Percentiles rank a stretch among this genome's conserved stretches.
These are phyloP conservation scores for Podospora tetraspora DNA, from an alignment of 495 filamentous ascomycete species.

Conservation along the genomic window DNA sequence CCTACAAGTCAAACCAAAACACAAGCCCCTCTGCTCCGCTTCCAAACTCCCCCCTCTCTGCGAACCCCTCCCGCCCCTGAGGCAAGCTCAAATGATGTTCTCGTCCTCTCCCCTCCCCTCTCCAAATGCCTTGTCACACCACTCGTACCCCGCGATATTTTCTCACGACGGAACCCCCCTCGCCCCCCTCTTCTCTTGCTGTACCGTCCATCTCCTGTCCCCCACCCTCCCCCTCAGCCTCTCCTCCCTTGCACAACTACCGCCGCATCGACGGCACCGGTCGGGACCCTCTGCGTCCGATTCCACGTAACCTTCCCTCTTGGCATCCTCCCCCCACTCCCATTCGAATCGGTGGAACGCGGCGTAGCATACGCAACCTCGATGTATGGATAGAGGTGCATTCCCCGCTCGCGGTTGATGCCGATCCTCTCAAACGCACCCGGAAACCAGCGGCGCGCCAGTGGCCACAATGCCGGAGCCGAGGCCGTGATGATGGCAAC, in stretches of 20 bases:
- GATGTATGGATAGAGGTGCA: conserved; percentile 19
- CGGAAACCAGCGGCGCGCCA: conserved; percentile 28
- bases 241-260: not conserved
- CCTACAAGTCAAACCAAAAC: not conserved
- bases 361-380: conserved; percentile 17
- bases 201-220: not conserved
- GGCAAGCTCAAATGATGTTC: not conserved
- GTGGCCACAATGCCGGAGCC: conserved; percentile 35
- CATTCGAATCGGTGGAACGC: not conserved
- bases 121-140: not conserved
- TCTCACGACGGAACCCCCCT: not conserved
- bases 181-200: too few species aligned
- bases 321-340: conserved; percentile 3
- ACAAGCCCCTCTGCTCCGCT: not conserved
- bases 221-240: not conserved
- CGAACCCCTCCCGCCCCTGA: not conserved
- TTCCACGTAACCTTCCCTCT: conserved; percentile 15
- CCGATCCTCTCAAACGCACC: conserved; percentile 21
- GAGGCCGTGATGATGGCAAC: conserved; percentile 49
- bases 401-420: conserved; percentile 20
- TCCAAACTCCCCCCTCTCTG: not conserved
- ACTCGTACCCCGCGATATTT: not conserved
- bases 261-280: not conserved
- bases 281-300: conserved; percentile 2
- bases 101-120: not conserved